These are phyloP conservation scores for Aspergillus sp. DNA, from an alignment of 2,329 filamentous ascomycete genomes.

Conservation along the genomic window DNA sequence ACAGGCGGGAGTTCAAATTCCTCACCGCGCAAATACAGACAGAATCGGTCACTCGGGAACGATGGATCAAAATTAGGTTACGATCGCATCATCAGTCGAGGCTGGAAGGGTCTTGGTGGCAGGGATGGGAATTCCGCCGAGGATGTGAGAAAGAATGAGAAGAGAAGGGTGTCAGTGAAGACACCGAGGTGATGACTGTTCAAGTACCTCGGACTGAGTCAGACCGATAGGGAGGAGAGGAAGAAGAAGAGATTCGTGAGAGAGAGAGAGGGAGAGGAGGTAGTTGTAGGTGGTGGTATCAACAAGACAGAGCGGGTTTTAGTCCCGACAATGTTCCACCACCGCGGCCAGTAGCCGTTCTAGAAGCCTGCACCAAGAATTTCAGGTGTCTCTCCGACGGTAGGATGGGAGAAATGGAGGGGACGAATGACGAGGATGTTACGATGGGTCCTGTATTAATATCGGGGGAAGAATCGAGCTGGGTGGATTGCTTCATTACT, in stretches of 20 bases:
- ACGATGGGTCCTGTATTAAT: background rate
- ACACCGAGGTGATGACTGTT: background rate
- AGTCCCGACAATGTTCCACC: constrained; percentile 13
- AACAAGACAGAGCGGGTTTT: constrained; percentile 4
- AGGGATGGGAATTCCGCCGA: background rate
- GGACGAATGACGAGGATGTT: background rate
- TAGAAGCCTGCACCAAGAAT: constrained; percentile 13
- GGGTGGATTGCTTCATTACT: background rate
- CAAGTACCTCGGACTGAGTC: constrained; percentile 2
- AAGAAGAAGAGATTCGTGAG: constrained; percentile 8
- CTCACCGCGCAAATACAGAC: background rate
- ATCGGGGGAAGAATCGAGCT: background rate
- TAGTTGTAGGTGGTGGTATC: constrained; percentile 3
- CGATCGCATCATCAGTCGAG: constrained; percentile 8
- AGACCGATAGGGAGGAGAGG: constrained; percentile 8
- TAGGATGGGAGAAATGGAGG: background rate
- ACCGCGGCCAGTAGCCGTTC: constrained; percentile 13
- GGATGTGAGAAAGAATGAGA: background rate
- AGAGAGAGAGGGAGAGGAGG: constrained; percentile 14
- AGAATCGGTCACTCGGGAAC: background rate
- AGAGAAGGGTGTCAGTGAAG: background rate
- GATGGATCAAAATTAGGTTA: constrained; percentile 4
- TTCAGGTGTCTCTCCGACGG: background rate
- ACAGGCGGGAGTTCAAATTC: background rate
- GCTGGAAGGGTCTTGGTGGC: background rate